phyloP scores from a whole-genome alignment of 176 grass and related monocot genomes.

The Hyparrhenia diplandra region DNA sequence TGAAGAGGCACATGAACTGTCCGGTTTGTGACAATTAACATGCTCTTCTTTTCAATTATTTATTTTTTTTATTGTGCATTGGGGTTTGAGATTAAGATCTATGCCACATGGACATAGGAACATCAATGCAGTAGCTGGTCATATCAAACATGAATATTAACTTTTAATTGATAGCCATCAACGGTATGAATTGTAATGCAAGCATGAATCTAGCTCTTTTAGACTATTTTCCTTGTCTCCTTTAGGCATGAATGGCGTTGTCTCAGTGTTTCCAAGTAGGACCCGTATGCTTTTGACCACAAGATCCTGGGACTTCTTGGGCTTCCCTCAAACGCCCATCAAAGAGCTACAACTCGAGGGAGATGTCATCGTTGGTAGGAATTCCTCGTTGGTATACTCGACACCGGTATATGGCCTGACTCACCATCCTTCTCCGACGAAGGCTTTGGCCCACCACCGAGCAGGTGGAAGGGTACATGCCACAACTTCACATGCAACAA shows the following conservation, averaged over 20 bases:
- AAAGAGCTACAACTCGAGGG: slow-evolving; percentile 7
- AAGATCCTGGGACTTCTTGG: slow-evolving; percentile 54
- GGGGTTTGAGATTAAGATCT: too few species aligned
- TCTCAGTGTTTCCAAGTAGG: slow-evolving; percentile 40
- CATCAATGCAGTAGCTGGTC: too few species aligned
- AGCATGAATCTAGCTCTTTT: too few species aligned
- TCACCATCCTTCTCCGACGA: slow-evolving; percentile 37
- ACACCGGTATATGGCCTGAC: slow-evolving; percentile 45
- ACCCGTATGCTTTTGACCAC: slow-evolving; percentile 23
- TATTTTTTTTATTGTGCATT: too few species aligned
- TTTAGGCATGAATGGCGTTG: slow-evolving; percentile 21
- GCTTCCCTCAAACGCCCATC: background rate
- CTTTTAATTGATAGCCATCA: too few species aligned
- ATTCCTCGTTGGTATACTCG: too few species aligned
- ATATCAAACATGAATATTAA: too few species aligned
- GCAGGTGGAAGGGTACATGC: slow-evolving; percentile 30
- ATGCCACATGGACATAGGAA: too few species aligned
- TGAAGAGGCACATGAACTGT: slow-evolving; percentile 2
- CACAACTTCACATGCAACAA: background rate
- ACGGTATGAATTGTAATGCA: too few species aligned
- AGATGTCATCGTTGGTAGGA: slow-evolving; percentile 40
- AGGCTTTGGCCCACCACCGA: slow-evolving; percentile 28
- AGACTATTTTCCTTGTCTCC: too few species aligned
- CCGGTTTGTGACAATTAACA: background rate
- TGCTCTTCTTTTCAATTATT: too few species aligned